Base-by-base conservation (phyloP, 345 rosid species). In the Populus euphratica region DNA sequence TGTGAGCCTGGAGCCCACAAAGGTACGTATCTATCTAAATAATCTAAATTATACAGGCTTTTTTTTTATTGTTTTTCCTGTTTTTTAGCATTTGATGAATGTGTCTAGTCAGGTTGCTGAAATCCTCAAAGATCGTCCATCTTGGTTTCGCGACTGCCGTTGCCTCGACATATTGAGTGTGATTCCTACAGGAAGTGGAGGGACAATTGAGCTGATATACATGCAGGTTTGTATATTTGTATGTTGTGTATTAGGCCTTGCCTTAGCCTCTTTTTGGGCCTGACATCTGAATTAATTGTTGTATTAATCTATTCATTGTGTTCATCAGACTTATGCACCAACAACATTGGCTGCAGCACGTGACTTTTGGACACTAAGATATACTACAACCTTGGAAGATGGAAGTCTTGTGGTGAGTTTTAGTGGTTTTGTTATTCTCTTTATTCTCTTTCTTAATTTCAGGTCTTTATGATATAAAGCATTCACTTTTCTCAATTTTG, bases 61-160 rank as follows among this genome's bases (percentile, higher is more conserved):
- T n/a, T 0, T 25, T 2, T 2, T 27, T 27, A 1, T 50, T 39
- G 29, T 4, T 50, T 25, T 66, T 17, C 54, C 56, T 9, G 31
- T 56, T 64, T 20, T 67, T 16, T 71, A 29, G 39, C 69, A 43
- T 54, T 1, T 71, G 75, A 66, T 77, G 78, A 73, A 78, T 76
- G 73, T 56, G 23, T 75, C 72, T 33, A 68, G 67, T 62, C 75
- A 91, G 97, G 91, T 95, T 23, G 96, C 93, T 52, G 97, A 95
- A 86, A 92, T 95, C 77, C 98, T 95, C 79, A 95, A 95, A 92
- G 99, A 95, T 91, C 94, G 98, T 78, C 85, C 83, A 79, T 91
- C 97, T 80, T 95, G 99, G 99, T 91, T 84, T 88, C 92, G 96
- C 36, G 99, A 93, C 85, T 95, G 99, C 64, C 94, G 99, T 80